These are phyloP conservation scores for Phaeosphaeriaceae sp. DNA, from an alignment of 2,329 filamentous ascomycete genomes.

Conservation along the genomic window DNA sequence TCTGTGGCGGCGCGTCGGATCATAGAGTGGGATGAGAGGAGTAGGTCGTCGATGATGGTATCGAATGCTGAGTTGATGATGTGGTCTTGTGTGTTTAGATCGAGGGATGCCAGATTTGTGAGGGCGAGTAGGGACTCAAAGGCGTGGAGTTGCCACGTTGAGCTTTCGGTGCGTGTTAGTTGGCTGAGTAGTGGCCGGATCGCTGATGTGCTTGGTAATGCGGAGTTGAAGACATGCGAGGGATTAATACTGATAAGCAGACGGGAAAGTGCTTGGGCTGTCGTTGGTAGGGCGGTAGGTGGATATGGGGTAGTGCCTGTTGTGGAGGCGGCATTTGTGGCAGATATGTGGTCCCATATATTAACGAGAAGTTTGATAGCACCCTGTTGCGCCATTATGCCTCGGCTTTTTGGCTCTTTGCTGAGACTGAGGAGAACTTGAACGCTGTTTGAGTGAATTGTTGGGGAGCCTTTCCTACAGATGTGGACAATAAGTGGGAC, in stretches of 20 bases:
- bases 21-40: conserved; percentile 76
- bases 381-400: conserved; percentile 89
- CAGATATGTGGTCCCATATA: conserved; percentile 65
- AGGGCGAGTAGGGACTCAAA: conserved; percentile 92
- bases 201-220: conserved; percentile 75
- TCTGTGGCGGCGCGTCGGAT: conserved; percentile 86
- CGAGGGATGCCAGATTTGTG: conserved; percentile 85
- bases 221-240: conserved; percentile 80
- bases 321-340: conserved; percentile 53
- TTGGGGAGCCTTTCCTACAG: conserved; percentile 73
- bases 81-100: conserved; percentile 66
- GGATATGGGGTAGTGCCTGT: conserved; percentile 41
- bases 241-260: conserved; percentile 89
- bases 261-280: conserved; percentile 81
- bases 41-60: conserved; percentile 75
- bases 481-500: conserved; percentile 79
- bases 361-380: conserved; percentile 83
- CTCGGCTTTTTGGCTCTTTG: conserved; percentile 74
- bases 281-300: conserved; percentile 55
- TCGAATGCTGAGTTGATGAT: conserved; percentile 79
- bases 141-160: conserved; percentile 76
- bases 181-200: conserved; percentile 81
- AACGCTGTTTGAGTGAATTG: conserved; percentile 74
- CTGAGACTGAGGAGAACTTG: conserved; percentile 80
- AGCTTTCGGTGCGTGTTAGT: conserved; percentile 66